These are phyloP conservation scores for Typha latifolia DNA, from an alignment of 176 grass and related monocot species.

Conservation along the genomic window DNA sequence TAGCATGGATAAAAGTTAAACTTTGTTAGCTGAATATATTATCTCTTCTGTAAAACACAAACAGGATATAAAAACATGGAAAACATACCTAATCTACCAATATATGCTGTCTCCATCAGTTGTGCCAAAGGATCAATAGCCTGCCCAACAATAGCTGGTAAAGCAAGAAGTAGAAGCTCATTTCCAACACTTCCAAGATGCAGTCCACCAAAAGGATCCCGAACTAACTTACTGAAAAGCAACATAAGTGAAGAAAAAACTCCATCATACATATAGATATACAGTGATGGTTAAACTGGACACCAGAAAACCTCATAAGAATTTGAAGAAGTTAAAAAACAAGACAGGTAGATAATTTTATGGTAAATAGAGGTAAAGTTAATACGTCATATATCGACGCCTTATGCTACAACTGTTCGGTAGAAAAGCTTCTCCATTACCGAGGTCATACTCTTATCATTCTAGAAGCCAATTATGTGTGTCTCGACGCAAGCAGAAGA, in stretches of 20 bases:
- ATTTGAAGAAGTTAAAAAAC: no score
- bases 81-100: slow-evolving; percentile 78
- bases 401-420: no score
- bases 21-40: neutral
- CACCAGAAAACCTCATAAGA: no score
- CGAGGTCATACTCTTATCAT: no score
- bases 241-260: neutral
- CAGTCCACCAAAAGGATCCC: slow-evolving; percentile 15
- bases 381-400: no score
- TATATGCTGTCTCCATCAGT: slow-evolving; percentile 91
- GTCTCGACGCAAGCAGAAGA: no score
- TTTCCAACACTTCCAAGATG: slow-evolving; percentile 35
- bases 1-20: no score
- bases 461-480: no score
- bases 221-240: slow-evolving; percentile 30
- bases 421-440: no score
- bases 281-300: no score
- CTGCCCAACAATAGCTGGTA: slow-evolving; percentile 78
- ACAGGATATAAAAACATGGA: neutral
- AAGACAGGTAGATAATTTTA: no score
- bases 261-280: neutral
- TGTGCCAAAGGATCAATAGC: slow-evolving; percentile 86
- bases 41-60: neutral
- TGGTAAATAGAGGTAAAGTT: no score
- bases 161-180: slow-evolving; percentile 68